These are phyloP conservation scores for Vickermania ingenoplastis DNA, from an alignment of 208 protist species.

Conservation along the genomic window DNA sequence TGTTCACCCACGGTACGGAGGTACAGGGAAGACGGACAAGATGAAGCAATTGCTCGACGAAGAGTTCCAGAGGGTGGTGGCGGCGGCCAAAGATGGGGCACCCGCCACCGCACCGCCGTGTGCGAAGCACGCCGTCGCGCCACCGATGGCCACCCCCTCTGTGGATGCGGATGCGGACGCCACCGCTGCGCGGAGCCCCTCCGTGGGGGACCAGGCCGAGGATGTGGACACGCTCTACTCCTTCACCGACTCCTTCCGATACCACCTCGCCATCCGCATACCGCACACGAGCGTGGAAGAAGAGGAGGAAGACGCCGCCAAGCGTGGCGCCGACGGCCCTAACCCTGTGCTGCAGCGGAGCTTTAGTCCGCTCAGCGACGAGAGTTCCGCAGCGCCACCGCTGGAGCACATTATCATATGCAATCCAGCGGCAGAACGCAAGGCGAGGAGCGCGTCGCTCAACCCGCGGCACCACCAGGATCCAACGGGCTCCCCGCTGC, in stretches of 20 bases:
- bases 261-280: conserved; percentile 1
- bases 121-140: not conserved
- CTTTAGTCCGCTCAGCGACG: too few relatives aligned
- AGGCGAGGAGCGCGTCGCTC: not conserved
- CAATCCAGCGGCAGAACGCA: too few relatives aligned
- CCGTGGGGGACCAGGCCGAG: not conserved
- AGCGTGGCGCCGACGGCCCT: not conserved
- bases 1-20: conserved; percentile 39
- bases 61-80: conserved; percentile 13
- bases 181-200: not conserved
- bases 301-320: not conserved
- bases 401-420: not conserved
- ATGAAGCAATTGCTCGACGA: conserved; percentile 19
- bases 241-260: not conserved
- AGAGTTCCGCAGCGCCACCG: not conserved
- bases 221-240: not conserved
- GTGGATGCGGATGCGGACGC: not conserved
- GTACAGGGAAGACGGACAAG: conserved; percentile 21
- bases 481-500: not conserved
- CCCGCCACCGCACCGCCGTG: not conserved
- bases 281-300: not conserved
- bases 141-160: not conserved
- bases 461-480: not conserved
- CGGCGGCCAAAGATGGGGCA: conserved; percentile 7
- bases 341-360: not conserved